Conservation (phyloP, 306 rosid genomes). For the barrel medic (Medicago truncatula) region MtrunA17r5.0-ANR NC_053045.1:47403001-47403500, state of each 20-base stretch:
- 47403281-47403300: conserved; percentile 8
- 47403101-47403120: conserved; percentile 33
- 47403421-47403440: no score
- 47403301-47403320: conserved; percentile 25
- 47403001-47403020: conserved; percentile 89
- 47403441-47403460: no score
- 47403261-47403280: conserved; percentile 13
- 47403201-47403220: conserved; percentile 28
- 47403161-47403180: conserved; percentile 26
- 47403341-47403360: conserved; percentile 10
- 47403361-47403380: conserved; percentile 20
- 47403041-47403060: conserved; percentile 70
- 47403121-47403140: conserved; percentile 42
- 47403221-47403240: conserved; percentile 15
- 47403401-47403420: conserved; percentile 9
- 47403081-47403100: conserved; percentile 31
- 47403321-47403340: background rate
- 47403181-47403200: conserved; percentile 25
- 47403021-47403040: conserved; percentile 94
- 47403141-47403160: conserved; percentile 33
- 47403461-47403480: no score
- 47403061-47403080: conserved; percentile 34
- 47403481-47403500: no score
- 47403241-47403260: conserved; percentile 15
- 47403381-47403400: background rate